Evolutionary conservation across 768 basidiomycete genomes (phyloP), one percentile per base, ranked within the genome.

Genomic region (Macrolepiota dolichaula): DNA sequence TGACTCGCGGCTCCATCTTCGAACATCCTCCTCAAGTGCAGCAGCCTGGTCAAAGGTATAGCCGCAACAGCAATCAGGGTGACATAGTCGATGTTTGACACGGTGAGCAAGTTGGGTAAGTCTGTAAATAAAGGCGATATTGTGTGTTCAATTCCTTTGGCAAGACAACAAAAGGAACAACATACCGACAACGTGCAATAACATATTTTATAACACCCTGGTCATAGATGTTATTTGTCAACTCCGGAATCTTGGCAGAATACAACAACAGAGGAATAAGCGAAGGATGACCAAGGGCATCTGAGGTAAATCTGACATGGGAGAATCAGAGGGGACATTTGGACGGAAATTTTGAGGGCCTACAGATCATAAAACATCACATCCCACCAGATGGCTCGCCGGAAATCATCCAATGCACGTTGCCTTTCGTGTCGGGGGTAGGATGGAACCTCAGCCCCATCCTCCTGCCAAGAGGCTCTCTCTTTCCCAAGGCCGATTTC

Each of bases 361-460:
- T 70, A 92, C 91, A 87, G 68, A 70, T 93, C 92, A 70, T 86
- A 91, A 71, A 83, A 90, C 68, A 85, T 81, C 11, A 91, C 78
- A 55, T 90, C 87, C 91, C 91, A 93, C 89, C 91, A 91, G 5
- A 90, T 71, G 79, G 70, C 67, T 51, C 72, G 69, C 50, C 71
- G 71, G 62, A 68, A 68, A 35, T 76, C 76, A 46, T 65, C 65
- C 59, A 51, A 60, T 46, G 12, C 27, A 13, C 51, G 59, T 19
- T 50, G 57, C 25, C 38, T 44, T 24, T 60, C 40, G 13, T 32
- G 17, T 36, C 50, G 51, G 19, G 40, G 25, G 2, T 32, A 15
- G 2, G 51, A 22, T 32, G 27, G 79, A 59, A 49, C 47, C 63
- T 65, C 62, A 58, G 53, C 44, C 63, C 67, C 29, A 66, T 65